Percentiles rank a stretch among this genome's conserved stretches.
Evolutionary conservation across 2,329 filamentous ascomycete species (phyloP).

Genomic region (Colletotrichum coccodes): DNA sequence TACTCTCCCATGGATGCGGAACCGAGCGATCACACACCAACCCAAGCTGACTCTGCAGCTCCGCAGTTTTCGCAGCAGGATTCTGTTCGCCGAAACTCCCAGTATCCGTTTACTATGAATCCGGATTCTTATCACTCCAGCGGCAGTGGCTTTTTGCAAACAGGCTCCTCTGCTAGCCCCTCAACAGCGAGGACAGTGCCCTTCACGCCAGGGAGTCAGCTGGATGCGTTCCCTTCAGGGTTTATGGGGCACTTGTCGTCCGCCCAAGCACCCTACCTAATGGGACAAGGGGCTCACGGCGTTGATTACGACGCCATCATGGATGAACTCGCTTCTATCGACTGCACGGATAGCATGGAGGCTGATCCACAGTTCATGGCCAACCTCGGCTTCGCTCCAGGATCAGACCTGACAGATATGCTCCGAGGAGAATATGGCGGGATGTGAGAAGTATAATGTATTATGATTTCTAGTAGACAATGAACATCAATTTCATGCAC

Average conservation of each 20-base stretch:
- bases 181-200: constrained; percentile 32
- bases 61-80: constrained; percentile 10
- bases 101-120: constrained; percentile 17
- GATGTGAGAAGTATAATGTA: constrained; percentile 28
- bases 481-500: not conserved
- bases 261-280: constrained; percentile 38
- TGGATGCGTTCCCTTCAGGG: constrained; percentile 25
- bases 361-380: constrained; percentile 73
- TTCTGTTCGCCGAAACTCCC: constrained; percentile 8
- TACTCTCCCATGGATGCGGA: constrained; percentile 33
- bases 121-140: constrained; percentile 22
- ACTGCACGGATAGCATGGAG: constrained; percentile 59
- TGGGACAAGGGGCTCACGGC: constrained; percentile 32
- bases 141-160: constrained; percentile 9
- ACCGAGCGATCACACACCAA: constrained; percentile 33
- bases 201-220: constrained; percentile 31
- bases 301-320: constrained; percentile 63
- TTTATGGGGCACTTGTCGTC: constrained; percentile 29
- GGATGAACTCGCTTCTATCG: constrained; percentile 62
- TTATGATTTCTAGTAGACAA: constrained; percentile 19
- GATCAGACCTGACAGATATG: constrained; percentile 67
- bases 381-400: constrained; percentile 72
- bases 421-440: constrained; percentile 48
- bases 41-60: constrained; percentile 6
- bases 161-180: constrained; percentile 29